Evolutionary conservation across 1,284 basidiomycete species (phyloP), one percentile per base, ranked within the genome.

Genomic region (Uromyces viciae-fabae): DNA sequence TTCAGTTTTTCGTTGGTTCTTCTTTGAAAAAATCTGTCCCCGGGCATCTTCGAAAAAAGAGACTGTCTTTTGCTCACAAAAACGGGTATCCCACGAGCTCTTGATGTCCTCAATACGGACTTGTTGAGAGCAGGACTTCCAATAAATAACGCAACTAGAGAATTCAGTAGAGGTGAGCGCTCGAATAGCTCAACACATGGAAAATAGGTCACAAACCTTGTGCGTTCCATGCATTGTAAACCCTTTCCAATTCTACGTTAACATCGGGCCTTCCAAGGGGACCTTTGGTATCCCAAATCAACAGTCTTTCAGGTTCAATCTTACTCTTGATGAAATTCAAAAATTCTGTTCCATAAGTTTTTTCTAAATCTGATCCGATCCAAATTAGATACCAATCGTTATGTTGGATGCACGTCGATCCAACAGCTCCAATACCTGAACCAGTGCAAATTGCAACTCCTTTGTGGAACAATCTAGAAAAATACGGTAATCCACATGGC

Each of bases 401-500:
- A 14, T 90, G 91, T 84, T 92, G 91, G 46, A 92, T 87, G 83
- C 91, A 92, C 22, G 91, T 92, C 22, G 91, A 90, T 43, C 92
- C 88, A 1, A 91, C 91, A 42, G 91, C 91, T 40, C 91, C 92
- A 78, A 92, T 89, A 82, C 92, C 92, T 14, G 92, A 92, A 69
- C 91, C 91, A 0, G 91, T 92, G 85, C 91, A 92, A 82, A 92
- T 89, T 83, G 91, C 90, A 82, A 92, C 90, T 25, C 91, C 92
- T 82, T 91, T 90, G 82, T 86, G 91, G 86, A 93, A 93, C 19
- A 93, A 84, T 0, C 87, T 89, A 5, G 91, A 92, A 0, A 91
- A 92, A 84, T 93, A 91, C 28, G 92, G 92, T 56, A 93, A 91
- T 82, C 91, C 92, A 28, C 92, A 92, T 83, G 93, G 90, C 91